phyloP scores from a whole-genome alignment of 331 rosid genomes.

The Rhamnella rubrinervis region DNA sequence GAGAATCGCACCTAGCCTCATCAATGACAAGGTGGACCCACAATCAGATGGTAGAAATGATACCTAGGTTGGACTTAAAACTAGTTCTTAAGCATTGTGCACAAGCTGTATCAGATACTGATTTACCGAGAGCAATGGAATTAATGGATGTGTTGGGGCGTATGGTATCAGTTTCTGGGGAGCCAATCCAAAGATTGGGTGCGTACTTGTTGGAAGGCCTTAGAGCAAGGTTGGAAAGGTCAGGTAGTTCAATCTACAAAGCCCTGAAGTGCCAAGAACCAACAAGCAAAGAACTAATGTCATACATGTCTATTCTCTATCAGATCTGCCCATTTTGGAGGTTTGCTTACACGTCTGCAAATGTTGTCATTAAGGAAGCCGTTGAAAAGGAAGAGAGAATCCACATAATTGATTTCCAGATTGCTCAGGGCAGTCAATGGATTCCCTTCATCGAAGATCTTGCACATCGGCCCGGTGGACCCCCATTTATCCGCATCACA shows the following conservation, averaged over 20 bases:
- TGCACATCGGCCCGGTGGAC: slow-evolving; percentile 51
- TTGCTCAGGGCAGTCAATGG: slow-evolving; percentile 92
- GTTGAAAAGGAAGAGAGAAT: slow-evolving; percentile 60
- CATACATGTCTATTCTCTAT: slow-evolving; percentile 69
- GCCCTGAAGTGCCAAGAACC: slow-evolving; percentile 76
- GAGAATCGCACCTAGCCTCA: slow-evolving; percentile 26
- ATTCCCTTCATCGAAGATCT: slow-evolving; percentile 57
- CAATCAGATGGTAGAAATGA: slow-evolving; percentile 39
- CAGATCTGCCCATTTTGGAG: slow-evolving; percentile 72
- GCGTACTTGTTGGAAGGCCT: slow-evolving; percentile 98
- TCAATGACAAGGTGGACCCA: slow-evolving; percentile 28
- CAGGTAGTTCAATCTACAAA: slow-evolving; percentile 83
- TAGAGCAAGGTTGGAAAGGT: slow-evolving; percentile 73
- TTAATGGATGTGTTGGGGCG: slow-evolving; percentile 60
- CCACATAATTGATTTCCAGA: slow-evolving; percentile 93
- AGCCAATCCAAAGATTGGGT: slow-evolving; percentile 76
- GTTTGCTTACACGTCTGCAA: slow-evolving; percentile 74
- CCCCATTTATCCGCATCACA: slow-evolving; percentile 62
- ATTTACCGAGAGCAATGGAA: slow-evolving; percentile 40
- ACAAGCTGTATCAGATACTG: slow-evolving; percentile 42
- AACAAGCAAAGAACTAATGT: slow-evolving; percentile 67
- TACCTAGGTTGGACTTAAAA: slow-evolving; percentile 51
- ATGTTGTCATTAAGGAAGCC: slow-evolving; percentile 65
- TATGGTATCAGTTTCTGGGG: slow-evolving; percentile 84
- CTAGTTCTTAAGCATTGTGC: slow-evolving; percentile 61